Evolutionary conservation across 2,329 filamentous ascomycete species (phyloP), one percentile per base, ranked within the genome.

Genomic region (Periconia digitata): DNA sequence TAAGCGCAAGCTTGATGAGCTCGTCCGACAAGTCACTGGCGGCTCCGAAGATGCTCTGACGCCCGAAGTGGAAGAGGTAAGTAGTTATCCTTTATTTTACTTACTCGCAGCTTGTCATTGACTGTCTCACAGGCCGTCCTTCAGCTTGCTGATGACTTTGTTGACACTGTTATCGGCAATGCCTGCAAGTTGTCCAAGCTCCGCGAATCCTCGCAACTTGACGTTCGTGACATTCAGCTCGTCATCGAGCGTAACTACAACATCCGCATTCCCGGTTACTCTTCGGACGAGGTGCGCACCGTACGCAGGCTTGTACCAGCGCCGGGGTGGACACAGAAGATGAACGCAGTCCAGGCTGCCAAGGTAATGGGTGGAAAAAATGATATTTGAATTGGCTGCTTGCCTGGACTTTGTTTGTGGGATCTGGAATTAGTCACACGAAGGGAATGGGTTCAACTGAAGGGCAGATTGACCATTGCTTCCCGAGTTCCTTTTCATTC

Each of bases 1-100:
- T 75, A 96, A 96, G 82, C 95, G 95, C 76, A 97, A 96, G 75
- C 80, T 99, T 35, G 92, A 99, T 65, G 92, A 96, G 69, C 80
- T 99, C 32, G 92, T 97, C 8, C 85, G 92, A 43, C 92, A 97
- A 72, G 91, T 97, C 50, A 95, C 90, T 29, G 92, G 92, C 45
- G 87, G 87, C 8, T 85, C 84, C 21, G 86, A 89, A 53, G 90
- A 92, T 66, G 82, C 86, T 32, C 76, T 97, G 56, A 90, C 90
- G 22, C 90, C 94, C 0, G 94, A 97, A 60, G 92, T 96, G 42
- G 94, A 99, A 82, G 92, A 97, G 80, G 92, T 95, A 80, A 71
- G 79, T 27, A 17, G 21, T 46, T 24, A 18, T 15, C 10, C 6
- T 43, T 8, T 15, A 2, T 6, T n/a, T 4, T 13, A 49, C 12